Evolutionary conservation across 1,284 basidiomycete genomes (phyloP).

Genomic region (Cystobasidium pallidum): DNA sequence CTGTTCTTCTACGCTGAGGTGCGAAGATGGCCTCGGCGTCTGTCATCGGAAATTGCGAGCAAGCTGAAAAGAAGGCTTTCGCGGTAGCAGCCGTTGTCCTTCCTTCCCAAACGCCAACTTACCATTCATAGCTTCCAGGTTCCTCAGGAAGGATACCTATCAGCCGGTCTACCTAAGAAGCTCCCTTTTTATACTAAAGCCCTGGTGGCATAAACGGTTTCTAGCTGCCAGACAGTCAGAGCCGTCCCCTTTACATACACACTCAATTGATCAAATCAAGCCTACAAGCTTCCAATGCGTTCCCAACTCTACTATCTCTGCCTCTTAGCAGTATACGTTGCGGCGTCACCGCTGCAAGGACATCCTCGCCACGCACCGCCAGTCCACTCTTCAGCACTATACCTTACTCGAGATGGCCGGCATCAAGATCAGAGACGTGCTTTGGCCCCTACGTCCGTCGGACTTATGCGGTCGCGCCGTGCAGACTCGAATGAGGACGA

Average conservation of each 20-base stretch:
- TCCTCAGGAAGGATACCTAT: slow-evolving; percentile 39
- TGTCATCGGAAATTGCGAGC: background rate
- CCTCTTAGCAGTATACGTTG: slow-evolving; percentile 31
- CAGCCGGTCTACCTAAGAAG: slow-evolving; percentile 35
- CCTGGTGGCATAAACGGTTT: slow-evolving; percentile 25
- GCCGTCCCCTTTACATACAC: background rate
- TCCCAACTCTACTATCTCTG: slow-evolving; percentile 40
- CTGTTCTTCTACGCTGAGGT: slow-evolving; percentile 19
- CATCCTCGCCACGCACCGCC: background rate
- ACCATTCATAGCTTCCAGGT: slow-evolving; percentile 5
- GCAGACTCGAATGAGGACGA: slow-evolving; percentile 6
- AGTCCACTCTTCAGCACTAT: background rate
- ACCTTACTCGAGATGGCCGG: slow-evolving; percentile 10
- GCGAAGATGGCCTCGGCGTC: background rate
- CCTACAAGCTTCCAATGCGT: slow-evolving; percentile 24
- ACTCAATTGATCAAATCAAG: background rate
- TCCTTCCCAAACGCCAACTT: background rate
- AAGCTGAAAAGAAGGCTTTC: background rate
- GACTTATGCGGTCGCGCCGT: background rate
- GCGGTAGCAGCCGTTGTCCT: background rate
- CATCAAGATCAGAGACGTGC: background rate
- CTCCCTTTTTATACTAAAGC: background rate
- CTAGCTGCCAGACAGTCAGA: slow-evolving; percentile 30
- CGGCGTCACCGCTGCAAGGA: slow-evolving; percentile 9
- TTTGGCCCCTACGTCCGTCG: background rate